A percentile compares a stretch with the other conserved stretches of the same genome.
Evolutionary conservation across 768 basidiomycete species (phyloP).

Genomic region (Kwoniella europaea): DNA sequence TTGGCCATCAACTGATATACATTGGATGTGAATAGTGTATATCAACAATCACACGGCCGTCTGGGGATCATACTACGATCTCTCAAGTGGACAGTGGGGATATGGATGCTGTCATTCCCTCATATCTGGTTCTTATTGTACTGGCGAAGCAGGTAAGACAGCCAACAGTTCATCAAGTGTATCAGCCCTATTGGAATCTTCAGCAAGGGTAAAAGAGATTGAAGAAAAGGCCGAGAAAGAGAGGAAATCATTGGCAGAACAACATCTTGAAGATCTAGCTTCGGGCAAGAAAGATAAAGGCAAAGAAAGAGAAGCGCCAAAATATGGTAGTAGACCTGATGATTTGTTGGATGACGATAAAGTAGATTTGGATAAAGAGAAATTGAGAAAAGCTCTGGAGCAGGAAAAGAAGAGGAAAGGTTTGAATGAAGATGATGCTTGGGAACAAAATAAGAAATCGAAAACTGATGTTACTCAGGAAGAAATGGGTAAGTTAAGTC

Average conservation of each 20-base stretch:
- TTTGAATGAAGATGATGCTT: slow-evolving; percentile 61
- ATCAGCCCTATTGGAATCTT: slow-evolving; percentile 65
- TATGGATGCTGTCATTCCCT: slow-evolving; percentile 90
- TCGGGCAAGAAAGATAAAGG: slow-evolving; percentile 8
- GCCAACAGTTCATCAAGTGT: slow-evolving; percentile 78
- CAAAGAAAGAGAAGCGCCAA: slow-evolving; percentile 23
- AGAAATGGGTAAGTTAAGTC: slow-evolving; percentile 50
- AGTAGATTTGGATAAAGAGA: slow-evolving; percentile 72
- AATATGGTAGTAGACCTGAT: slow-evolving; percentile 77
- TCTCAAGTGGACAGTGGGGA: slow-evolving; percentile 77
- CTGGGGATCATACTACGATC: slow-evolving; percentile 97
- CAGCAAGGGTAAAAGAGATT: slow-evolving; percentile 32
- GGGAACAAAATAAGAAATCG: slow-evolving; percentile 65
- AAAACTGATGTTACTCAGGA: slow-evolving; percentile 84
- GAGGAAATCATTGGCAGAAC: slow-evolving; percentile 50
- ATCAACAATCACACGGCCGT: slow-evolving; percentile 91
- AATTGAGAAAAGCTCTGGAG: slow-evolving; percentile 70
- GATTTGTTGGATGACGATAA: slow-evolving; percentile 66
- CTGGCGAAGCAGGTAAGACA: slow-evolving; percentile 80
- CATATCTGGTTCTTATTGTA: slow-evolving; percentile 85
- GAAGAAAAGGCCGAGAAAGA: slow-evolving; percentile 41
- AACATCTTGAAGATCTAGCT: slow-evolving; percentile 42
- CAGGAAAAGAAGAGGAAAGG: slow-evolving; percentile 82
- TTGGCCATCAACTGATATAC: not conserved
- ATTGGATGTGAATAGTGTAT: slow-evolving; percentile 65